Evolutionary conservation across 1,284 basidiomycete genomes (phyloP).

Genomic region (Cystobasidiaceae sp.): DNA sequence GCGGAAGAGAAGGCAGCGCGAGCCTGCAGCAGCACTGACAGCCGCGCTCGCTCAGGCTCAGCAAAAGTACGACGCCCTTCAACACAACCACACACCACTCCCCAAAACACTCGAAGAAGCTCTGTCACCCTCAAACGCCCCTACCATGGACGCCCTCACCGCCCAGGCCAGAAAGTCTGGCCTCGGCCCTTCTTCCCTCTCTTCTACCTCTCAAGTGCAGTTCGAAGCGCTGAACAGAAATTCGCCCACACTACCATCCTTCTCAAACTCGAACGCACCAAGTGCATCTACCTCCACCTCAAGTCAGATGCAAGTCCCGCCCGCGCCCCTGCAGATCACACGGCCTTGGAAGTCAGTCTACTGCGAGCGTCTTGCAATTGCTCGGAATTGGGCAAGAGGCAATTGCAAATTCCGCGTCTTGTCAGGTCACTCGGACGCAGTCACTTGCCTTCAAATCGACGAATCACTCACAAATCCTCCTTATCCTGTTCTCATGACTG

Average conservation of each 20-base stretch:
- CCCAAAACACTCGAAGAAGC: conserved; percentile 25
- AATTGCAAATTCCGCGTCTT: conserved; percentile 77
- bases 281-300: conserved; percentile 3
- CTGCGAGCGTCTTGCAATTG: conserved; percentile 88
- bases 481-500: conserved; percentile 85
- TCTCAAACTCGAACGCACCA: conserved; percentile 36
- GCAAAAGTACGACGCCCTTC: conserved; percentile 19
- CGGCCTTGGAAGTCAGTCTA: conserved; percentile 99
- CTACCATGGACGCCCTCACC: conserved; percentile 7
- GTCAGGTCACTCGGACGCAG: conserved; percentile 88
- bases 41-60: conserved; percentile 6
- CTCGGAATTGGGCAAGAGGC: conserved; percentile 95
- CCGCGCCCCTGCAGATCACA: conserved; percentile 33
- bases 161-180: conserved; percentile 18
- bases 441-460: conserved; percentile 95
- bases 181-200: conserved; percentile 1
- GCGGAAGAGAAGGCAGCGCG: conserved; percentile 51
- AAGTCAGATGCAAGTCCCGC: neutral
- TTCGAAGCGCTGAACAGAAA: conserved; percentile 45
- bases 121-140: neutral
- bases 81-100: conserved; percentile 29
- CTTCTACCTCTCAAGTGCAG: too few relatives aligned
- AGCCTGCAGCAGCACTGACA: neutral
- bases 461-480: conserved; percentile 78
- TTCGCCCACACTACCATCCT: too few relatives aligned